Percentiles rank a stretch among this genome's conserved stretches.
Evolutionary conservation across 2,329 filamentous ascomycete species (phyloP).

Genomic region (Ceratocystis albifundus): DNA sequence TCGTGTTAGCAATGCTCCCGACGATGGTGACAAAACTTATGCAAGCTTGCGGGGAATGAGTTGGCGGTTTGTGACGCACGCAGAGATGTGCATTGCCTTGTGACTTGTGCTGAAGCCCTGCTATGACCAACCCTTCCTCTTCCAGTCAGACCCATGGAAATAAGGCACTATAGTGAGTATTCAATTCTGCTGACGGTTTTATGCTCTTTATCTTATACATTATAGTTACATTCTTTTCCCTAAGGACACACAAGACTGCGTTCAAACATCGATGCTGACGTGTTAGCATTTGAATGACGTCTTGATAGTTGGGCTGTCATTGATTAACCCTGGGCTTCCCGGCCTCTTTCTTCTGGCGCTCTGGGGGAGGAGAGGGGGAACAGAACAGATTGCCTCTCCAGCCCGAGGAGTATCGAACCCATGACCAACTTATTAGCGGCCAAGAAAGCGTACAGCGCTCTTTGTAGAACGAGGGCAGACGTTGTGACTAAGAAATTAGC

Average conservation of each 20-base stretch:
- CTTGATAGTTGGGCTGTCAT: constrained; percentile 2
- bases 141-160: no score
- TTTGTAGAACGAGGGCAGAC: constrained; percentile 55
- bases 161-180: background rate
- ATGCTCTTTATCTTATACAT: no score
- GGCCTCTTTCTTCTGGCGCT: constrained; percentile 12
- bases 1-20: no score
- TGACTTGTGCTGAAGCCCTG: no score
- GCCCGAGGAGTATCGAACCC: constrained; percentile 48
- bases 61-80: no score
- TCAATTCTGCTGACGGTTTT: no score
- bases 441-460: constrained; percentile 56
- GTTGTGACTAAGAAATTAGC: constrained; percentile 56
- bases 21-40: no score
- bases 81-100: no score
- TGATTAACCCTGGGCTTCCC: background rate
- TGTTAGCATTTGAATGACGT: background rate
- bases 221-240: background rate
- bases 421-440: constrained; percentile 54
- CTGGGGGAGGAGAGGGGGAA: no score
- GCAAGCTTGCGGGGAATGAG: no score
- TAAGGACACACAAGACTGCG: background rate
- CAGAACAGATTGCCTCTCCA: constrained; percentile 44
- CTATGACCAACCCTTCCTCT: no score
- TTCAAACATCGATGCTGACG: background rate